Evolutionary conservation across 2,329 filamentous ascomycete genomes (phyloP), one percentile per base, ranked within the genome.

Genomic region (Ascomycota sp.): DNA sequence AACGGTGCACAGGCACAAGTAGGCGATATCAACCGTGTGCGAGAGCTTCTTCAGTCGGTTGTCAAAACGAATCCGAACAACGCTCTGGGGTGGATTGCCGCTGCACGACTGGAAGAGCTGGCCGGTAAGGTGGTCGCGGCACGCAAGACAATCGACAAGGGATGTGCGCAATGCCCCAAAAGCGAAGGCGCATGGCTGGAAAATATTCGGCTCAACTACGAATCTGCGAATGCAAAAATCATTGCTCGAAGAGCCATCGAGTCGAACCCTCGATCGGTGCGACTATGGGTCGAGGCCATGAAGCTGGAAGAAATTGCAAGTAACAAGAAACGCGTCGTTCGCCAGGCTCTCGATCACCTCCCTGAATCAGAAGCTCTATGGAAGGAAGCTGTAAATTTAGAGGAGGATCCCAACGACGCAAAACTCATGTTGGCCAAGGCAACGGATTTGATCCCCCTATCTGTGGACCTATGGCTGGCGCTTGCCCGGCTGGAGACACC

Each of bases 31-130:
- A 92, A 92, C 49, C 77, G 89, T 53, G 89, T 91, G 12, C 72
- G 89, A 40, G 76, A 84, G 41, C 65, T 98, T 27, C 61, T 98
- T n/a, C 83, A 92, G 49, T 95, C 86, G 0, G 89, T 95, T 32
- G 91, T 92, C 51, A 91, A 89, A 56, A 93, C 86, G 7, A 98
- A 98, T 51, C 81, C 86, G 2, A 84, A 81, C 40, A 91, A 95
- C 48, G 83, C 80, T 0, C 80, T 89, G 8, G 89, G 83, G 13
- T 98, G 91, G 79, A 91, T 98, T 44, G 89, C 91, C 5, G 80
- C 89, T 4, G 83, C 86, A 11, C 72, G 89, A 47, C 56, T 98
- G 32, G 91, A 98, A 53, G 84, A 95, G 51, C 62, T 91, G 39
- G 89, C 89, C 3, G 86, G 86, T 31, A 92, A 91, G 55, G 77